Percentiles rank a stretch among this genome's conserved stretches.
Evolutionary conservation across 768 basidiomycete genomes (phyloP).

Genomic region (Auricularia cornea): DNA sequence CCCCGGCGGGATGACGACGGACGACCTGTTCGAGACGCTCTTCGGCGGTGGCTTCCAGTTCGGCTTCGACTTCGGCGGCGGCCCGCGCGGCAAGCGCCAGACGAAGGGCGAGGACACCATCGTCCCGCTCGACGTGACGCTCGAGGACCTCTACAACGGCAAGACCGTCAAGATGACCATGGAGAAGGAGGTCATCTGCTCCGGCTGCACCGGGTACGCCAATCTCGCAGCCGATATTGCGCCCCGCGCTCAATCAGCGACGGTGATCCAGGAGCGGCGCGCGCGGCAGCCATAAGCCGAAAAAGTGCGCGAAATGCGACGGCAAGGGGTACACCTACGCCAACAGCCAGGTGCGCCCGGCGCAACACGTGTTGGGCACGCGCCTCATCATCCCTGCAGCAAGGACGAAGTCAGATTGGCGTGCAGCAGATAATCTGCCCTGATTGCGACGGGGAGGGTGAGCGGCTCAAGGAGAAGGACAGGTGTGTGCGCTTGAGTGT

Average conservation of each 20-base stretch:
- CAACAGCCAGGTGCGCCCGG: constrained; percentile 34
- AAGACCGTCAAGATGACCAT: constrained; percentile 83
- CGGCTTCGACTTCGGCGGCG: constrained; percentile 49
- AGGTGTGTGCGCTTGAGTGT: constrained; percentile 37
- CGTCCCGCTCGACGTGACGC: constrained; percentile 73
- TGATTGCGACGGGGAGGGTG: constrained; percentile 63
- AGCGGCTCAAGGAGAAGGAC: constrained; percentile 76
- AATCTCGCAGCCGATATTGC: constrained; percentile 28
- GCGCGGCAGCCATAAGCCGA: constrained; percentile 75
- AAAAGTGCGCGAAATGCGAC: constrained; percentile 69
- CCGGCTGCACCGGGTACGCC: constrained; percentile 56
- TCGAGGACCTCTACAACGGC: constrained; percentile 91
- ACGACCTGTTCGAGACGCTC: constrained; percentile 69
- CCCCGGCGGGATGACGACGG: constrained; percentile 42
- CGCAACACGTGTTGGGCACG: too few relatives aligned
- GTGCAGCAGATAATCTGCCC: constrained; percentile 35
- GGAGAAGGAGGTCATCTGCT: constrained; percentile 78
- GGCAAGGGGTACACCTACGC: constrained; percentile 72
- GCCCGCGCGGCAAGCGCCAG: constrained; percentile 27
- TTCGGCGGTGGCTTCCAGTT: constrained; percentile 48
- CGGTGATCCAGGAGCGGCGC: constrained; percentile 46
- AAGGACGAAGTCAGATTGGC: constrained; percentile 18
- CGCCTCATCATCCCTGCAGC: neutral
- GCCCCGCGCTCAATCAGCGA: constrained; percentile 29
- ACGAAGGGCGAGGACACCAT: constrained; percentile 63